Base-by-base conservation (phyloP, 495 filamentous ascomycete species). In the Friedmanniomyces simplex region DNA sequence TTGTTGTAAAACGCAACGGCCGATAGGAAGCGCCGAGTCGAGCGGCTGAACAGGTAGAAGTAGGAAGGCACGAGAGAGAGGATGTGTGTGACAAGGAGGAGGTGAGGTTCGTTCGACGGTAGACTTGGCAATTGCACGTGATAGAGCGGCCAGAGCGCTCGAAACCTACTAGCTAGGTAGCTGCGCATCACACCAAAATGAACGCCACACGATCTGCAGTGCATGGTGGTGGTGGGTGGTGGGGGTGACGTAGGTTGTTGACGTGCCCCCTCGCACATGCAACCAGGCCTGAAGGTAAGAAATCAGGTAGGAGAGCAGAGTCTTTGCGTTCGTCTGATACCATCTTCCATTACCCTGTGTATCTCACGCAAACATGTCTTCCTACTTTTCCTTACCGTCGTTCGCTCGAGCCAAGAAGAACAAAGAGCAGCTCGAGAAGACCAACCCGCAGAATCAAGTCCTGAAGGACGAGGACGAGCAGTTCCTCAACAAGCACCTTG, bases 381-480 rank as follows among this genome's bases (percentile, higher is more conserved):
- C 59, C 42, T 62, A 62, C 59, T 62, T 62, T 34, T 52, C 54
- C 18, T 39, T 62, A 5, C 59, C 59, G 24, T 62, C 59, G 6
- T 58, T 66, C 30, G 66, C 67, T 14, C 47, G 63, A n/a, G 52
- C 59, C 12, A 63, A 62, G 46, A 57, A 67, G 50, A 59, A 64
- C 26, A 63, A 68, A 46, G 57, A 66, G 50, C 32, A 48, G 1
- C 54, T 47, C 30, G 54, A 58, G 59, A 62, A 62, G 65, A 60
- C 22, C 1, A 64, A 55, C 30, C 62, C 54, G 47, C 57, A 52
- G 20, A 62, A 54, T 51, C 69, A 68, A 10, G 65, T 73, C 26
- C 60, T 73, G 36, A 69, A 68, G 22, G 66, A 68, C 21, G 70
- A 68, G 36, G 71, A 73, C 50, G 66, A 72, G 59, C 42, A 63